These are phyloP conservation scores for Alternaria infectoria DNA, from an alignment of 2,329 filamentous ascomycete genomes.

Conservation along the genomic window DNA sequence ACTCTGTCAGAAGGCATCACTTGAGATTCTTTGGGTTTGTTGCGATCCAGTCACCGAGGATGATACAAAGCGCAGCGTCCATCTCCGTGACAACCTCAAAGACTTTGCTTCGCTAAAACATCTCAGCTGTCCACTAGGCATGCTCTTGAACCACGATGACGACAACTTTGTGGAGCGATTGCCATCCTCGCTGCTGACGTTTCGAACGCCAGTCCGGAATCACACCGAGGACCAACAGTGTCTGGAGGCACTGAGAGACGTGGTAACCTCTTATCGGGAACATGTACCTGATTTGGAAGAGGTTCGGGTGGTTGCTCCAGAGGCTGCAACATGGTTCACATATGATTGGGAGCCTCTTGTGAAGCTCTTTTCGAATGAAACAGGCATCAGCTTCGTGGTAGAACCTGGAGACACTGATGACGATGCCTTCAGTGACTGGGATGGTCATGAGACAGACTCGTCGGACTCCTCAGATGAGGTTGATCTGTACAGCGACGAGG, in stretches of 20 bases:
- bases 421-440: slow-evolving; percentile 5
- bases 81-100: slow-evolving; percentile 13
- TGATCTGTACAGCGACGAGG: slow-evolving; percentile 18
- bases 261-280: slow-evolving; percentile 10
- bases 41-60: slow-evolving; percentile 5
- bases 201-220: slow-evolving; percentile 10
- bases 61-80: neutral
- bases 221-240: slow-evolving; percentile 6
- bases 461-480: slow-evolving; percentile 21
- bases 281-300: slow-evolving; percentile 12
- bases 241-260: slow-evolving; percentile 18
- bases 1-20: slow-evolving; percentile 11
- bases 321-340: neutral
- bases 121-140: slow-evolving; percentile 19
- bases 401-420: slow-evolving; percentile 1
- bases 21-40: slow-evolving; percentile 17
- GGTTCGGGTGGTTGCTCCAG: slow-evolving; percentile 11
- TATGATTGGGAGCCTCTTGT: slow-evolving; percentile 22
- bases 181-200: slow-evolving; percentile 17
- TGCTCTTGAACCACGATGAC: slow-evolving; percentile 4
- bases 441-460: slow-evolving; percentile 9
- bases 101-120: slow-evolving; percentile 16
- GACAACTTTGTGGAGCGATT: slow-evolving; percentile 17
- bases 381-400: slow-evolving; percentile 13
- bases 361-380: neutral